A percentile compares a stretch with the other conserved stretches of the same genome.
Evolutionary conservation across 2,329 filamentous ascomycete species (phyloP).

Genomic region (Ophiocordyceps camponoti-saundersi): DNA sequence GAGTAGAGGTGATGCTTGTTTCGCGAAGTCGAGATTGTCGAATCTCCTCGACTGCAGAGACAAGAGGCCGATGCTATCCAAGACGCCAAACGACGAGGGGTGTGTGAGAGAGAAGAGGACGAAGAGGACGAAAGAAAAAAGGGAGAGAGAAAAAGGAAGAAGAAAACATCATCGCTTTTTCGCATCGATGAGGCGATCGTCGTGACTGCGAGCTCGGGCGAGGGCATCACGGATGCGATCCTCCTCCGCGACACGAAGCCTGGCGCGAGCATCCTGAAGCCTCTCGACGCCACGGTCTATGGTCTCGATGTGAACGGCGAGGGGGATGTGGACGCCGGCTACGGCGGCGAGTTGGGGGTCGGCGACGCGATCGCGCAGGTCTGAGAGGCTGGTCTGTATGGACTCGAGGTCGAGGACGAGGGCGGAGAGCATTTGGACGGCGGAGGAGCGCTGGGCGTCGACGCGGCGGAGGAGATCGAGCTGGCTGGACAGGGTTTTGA

Average conservation of each 20-base stretch:
- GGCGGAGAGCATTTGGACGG: conserved; percentile 49
- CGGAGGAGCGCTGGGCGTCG: conserved; percentile 45
- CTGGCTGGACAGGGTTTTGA: conserved; percentile 45
- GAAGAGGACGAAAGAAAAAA: too few relatives aligned
- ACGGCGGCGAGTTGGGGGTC: conserved; percentile 43
- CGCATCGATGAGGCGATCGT: conserved; percentile 24
- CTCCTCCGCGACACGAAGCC: conserved; percentile 40
- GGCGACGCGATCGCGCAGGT: conserved; percentile 53
- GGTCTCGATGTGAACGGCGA: conserved; percentile 59
- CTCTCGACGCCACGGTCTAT: conserved; percentile 59
- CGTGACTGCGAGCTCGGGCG: conserved; percentile 15
- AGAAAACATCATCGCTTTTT: background rate
- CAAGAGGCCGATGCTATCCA: too few relatives aligned
- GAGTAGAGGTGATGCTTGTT: too few relatives aligned
- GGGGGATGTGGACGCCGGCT: conserved; percentile 30
- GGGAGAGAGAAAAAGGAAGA: too few relatives aligned
- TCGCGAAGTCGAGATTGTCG: too few relatives aligned
- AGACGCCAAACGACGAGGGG: too few relatives aligned
- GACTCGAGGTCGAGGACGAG: conserved; percentile 58
- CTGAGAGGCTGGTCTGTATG: conserved; percentile 54
- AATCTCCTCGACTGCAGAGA: too few relatives aligned
- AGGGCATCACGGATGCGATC: conserved; percentile 37
- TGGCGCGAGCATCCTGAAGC: conserved; percentile 45
- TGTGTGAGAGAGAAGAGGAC: background rate
- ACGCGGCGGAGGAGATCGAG: conserved; percentile 48